Evolutionary conservation across 257 asterid genomes (phyloP).

Genomic region (Scutellaria minor): DNA sequence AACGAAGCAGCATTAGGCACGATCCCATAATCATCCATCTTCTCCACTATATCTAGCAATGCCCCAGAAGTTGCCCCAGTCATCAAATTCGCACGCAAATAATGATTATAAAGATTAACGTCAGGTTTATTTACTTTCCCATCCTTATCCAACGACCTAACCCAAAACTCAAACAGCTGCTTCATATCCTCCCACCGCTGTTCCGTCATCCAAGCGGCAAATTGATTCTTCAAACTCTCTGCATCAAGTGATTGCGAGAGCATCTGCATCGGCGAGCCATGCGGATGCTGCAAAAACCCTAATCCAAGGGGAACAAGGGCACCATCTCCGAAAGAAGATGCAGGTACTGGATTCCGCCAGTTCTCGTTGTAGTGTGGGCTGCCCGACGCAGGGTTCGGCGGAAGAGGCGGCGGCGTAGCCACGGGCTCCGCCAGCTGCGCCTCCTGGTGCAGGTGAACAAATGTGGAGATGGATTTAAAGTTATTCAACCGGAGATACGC

Average conservation of each 20-base stretch:
- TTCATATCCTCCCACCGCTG: slow-evolving; percentile 79
- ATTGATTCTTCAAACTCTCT: slow-evolving; percentile 51
- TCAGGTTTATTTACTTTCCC: slow-evolving; percentile 91
- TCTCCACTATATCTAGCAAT: slow-evolving; percentile 61
- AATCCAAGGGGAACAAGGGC: slow-evolving; percentile 54
- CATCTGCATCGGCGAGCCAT: slow-evolving; percentile 39
- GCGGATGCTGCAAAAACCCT: slow-evolving; percentile 42
- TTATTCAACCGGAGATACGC: slow-evolving; percentile 43
- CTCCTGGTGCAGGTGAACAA: slow-evolving; percentile 66
- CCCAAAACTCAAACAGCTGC: slow-evolving; percentile 78
- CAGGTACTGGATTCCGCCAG: slow-evolving; percentile 65
- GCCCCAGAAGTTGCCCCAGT: slow-evolving; percentile 55
- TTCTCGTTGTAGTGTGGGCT: slow-evolving; percentile 71
- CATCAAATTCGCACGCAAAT: slow-evolving; percentile 86
- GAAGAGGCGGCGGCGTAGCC: slow-evolving; percentile 55
- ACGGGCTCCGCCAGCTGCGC: slow-evolving; percentile 57
- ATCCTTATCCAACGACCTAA: slow-evolving; percentile 59
- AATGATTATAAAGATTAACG: slow-evolving; percentile 72
- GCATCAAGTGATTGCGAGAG: slow-evolving; percentile 59
- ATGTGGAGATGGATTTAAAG: slow-evolving; percentile 70
- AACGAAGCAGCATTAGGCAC: slow-evolving; percentile 75
- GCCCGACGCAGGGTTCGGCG: slow-evolving; percentile 80
- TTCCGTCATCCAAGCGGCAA: slow-evolving; percentile 76
- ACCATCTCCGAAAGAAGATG: slow-evolving; percentile 37
- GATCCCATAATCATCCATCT: slow-evolving; percentile 61